Base-by-base conservation (phyloP, 1,139 yeast genomes). In the Scheffersomyces quercinus region DNA sequence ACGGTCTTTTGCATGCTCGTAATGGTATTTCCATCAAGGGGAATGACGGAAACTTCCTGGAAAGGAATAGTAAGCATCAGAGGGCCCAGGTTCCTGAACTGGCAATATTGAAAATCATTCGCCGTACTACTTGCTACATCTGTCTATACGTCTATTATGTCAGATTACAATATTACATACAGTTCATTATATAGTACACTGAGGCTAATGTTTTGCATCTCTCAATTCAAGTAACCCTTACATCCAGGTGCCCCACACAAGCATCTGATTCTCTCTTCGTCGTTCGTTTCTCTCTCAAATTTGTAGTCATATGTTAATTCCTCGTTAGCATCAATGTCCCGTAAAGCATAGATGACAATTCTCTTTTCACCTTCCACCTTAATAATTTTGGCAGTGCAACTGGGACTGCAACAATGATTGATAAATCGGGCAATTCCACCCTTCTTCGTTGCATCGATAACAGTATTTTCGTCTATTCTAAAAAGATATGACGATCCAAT, bases 381-480 rank as follows among this genome's bases (percentile, higher is more conserved):
- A 59, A 93, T 91, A 60, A 93, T 90, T 62, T 91, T 93, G 2
- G 99, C 98, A 0, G 96, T 90, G 67, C 99, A 93, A 54, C 96
- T 90, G 2, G 99, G 99, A 47, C 86, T 88, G 68, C 99, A 93
- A 62, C 97, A 89, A 65, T 95, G 99, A 59, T 95, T 93, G 62
- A 93, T 93, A 59, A 95, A 93, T 49, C 97, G 70, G 0, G 99
- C 99, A 55, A 91, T 90, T 3, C 97, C 97, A 32, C 99, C 99
- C 51, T 86, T 88, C 60, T 91, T 91, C 1, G 99, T 93, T 2
- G 99, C 99, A 68, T 95, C 99, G 45, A 95, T 87, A 6, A 95
- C 98, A 0, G 96, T 88, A 52, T 88, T 86, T 58, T 91, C 97
- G 62, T 93, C 99, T 45, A 93, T 86, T 53, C 98, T 75, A 66